These are phyloP conservation scores for Claviceps purpurea DNA, from an alignment of 2,329 filamentous ascomycete genomes.

Conservation along the genomic window DNA sequence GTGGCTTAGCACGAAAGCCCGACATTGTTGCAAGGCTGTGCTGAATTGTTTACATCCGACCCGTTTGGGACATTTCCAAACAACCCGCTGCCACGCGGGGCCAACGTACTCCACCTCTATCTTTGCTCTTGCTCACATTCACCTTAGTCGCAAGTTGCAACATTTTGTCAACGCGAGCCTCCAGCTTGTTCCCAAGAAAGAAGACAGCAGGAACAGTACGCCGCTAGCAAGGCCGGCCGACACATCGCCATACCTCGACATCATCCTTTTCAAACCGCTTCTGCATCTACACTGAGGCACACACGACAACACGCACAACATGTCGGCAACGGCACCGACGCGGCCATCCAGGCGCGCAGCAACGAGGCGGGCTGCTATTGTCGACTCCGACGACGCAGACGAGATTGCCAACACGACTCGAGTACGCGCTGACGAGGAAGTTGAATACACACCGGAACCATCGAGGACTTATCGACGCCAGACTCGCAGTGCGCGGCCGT, in stretches of 20 bases:
- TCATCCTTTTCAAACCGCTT: background rate
- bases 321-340: slow-evolving; percentile 21
- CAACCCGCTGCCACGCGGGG: slow-evolving; percentile 17
- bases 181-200: background rate
- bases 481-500: slow-evolving; percentile 24
- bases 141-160: background rate
- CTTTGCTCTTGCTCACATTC: background rate
- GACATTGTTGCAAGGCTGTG: background rate
- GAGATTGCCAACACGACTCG: slow-evolving; percentile 38
- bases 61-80: slow-evolving; percentile 25
- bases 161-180: background rate
- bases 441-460: slow-evolving; percentile 69
- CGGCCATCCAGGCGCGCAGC: slow-evolving; percentile 29
- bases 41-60: slow-evolving; percentile 27
- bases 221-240: background rate
- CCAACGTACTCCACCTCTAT: slow-evolving; percentile 4
- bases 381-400: slow-evolving; percentile 72
- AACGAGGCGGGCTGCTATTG: slow-evolving; percentile 56
- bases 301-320: slow-evolving; percentile 6
- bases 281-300: background rate
- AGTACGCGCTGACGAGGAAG: slow-evolving; percentile 48
- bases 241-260: background rate
- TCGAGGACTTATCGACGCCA: slow-evolving; percentile 43
- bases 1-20: background rate
- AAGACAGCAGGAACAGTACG: background rate